Evolutionary conservation across 1,284 basidiomycete species (phyloP), one percentile per base, ranked within the genome.

Genomic region (Schizophyllum amplum): DNA sequence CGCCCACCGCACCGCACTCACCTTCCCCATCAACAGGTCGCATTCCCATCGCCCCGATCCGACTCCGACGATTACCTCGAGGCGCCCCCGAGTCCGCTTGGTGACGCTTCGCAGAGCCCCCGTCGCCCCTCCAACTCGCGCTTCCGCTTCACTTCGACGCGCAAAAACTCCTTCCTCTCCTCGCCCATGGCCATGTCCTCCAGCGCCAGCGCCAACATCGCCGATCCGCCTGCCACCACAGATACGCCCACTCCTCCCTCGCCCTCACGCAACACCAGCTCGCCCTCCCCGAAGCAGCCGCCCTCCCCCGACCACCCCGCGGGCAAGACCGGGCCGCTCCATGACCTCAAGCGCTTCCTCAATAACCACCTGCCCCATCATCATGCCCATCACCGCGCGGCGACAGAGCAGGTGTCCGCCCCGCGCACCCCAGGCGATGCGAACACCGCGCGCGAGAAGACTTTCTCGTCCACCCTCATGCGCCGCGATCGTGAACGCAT

Each of bases 291-390:
- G 57, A 56, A 50, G 49, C 63, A 49, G 55, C 60, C 54, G 11
- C 73, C 64, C 24, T 70, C 72, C 15, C 60, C 68, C 1, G 66
- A 69, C 57, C 78, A 79, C 60, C 33, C 33, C 33, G 13, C 11
- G 33, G 33, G 33, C 33, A 42, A 42, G 33, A 42, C 33, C 48
- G 84, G 90, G 0, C 87, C 92, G 3, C 79, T 97, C 53, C 85
- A 91, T 71, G 94, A 96, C 70, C 83, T 97, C 64, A 92, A 92
- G 67, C 88, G 93, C 26, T 95, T 96, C 76, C 80, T 96, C 60
- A 91, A 94, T 72, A 84, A 91, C 71, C 91, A 94, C 72, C 87
- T 94, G 55, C 84, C 84, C 59, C 84, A 89, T 59, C 65, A 65
- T 21, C 62, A 49, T 60, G 59, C 51, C 63, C 61, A n/a, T 61